Conservation (phyloP, 129 eudicot species). For the Ambrosia trifida region DNA sequence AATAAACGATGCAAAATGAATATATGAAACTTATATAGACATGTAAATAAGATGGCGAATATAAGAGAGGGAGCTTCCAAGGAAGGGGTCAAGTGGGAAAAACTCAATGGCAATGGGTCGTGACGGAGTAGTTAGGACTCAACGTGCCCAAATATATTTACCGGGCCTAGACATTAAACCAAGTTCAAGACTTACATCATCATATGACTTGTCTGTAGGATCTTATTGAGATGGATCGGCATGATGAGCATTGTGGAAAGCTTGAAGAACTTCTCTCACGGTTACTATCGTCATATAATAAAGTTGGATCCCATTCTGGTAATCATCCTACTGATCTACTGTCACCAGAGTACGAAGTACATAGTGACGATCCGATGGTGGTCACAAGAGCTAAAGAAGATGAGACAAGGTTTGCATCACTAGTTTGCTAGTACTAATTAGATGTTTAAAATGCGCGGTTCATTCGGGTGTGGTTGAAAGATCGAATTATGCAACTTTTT, state of each 20-base stretch:
- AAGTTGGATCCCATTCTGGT: constrained; percentile 35
- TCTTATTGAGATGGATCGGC: constrained; percentile 86
- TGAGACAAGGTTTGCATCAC: constrained; percentile 9
- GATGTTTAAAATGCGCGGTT: not conserved
- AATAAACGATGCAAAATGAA: too few relatives aligned
- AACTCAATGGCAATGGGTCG: too few relatives aligned
- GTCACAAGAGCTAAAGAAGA: constrained; percentile 25
- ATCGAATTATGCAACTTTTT: not conserved
- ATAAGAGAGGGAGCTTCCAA: too few relatives aligned
- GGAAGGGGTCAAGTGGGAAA: too few relatives aligned
- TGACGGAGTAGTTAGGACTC: too few relatives aligned
- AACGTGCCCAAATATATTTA: too few relatives aligned
- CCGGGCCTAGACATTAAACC: too few relatives aligned
- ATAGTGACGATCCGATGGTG: not conserved
- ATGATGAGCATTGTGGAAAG: constrained; percentile 62
- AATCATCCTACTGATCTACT: constrained; percentile 37
- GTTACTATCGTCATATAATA: constrained; percentile 60
- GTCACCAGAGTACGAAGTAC: constrained; percentile 29
- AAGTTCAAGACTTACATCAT: too few relatives aligned
- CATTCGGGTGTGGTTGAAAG: not conserved
- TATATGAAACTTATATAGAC: too few relatives aligned
- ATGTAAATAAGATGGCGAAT: too few relatives aligned
- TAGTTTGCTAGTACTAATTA: not conserved
- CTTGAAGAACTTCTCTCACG: constrained; percentile 52
- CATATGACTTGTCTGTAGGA: constrained; percentile 41